These are phyloP conservation scores for Drechslerella stenobrocha DNA, from an alignment of 2,329 filamentous ascomycete species.

Conservation along the genomic window DNA sequence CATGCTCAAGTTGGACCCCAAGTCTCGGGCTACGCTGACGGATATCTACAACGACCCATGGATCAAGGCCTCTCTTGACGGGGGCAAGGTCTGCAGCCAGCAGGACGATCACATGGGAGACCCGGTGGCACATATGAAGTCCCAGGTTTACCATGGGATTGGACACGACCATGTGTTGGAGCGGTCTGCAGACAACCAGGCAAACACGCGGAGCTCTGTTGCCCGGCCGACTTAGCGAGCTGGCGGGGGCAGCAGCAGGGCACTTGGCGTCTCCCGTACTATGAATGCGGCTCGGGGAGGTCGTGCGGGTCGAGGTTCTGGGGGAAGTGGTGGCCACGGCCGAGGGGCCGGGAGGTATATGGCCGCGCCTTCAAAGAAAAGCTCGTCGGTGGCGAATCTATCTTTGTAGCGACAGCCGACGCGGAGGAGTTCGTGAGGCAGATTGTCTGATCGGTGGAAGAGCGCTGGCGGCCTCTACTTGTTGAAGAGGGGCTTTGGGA, in stretches of 20 bases:
- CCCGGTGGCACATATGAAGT: slow-evolving; percentile 55
- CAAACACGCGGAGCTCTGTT: slow-evolving; percentile 96
- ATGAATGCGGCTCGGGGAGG: not conserved
- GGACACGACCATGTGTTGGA: slow-evolving; percentile 86
- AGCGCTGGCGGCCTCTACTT: slow-evolving; percentile 8
- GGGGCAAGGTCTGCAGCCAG: slow-evolving; percentile 71
- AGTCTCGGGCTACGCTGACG: slow-evolving; percentile 76
- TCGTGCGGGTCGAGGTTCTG: slow-evolving; percentile 10
- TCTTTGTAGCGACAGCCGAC: not conserved
- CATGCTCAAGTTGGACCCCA: slow-evolving; percentile 89
- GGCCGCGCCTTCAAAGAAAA: not conserved
- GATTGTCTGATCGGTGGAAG: slow-evolving; percentile 9
- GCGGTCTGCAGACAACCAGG: slow-evolving; percentile 79
- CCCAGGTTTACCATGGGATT: slow-evolving; percentile 70
- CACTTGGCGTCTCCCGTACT: not conserved
- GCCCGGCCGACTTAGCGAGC: slow-evolving; percentile 47
- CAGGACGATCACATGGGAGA: slow-evolving; percentile 58
- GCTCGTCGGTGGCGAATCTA: not conserved
- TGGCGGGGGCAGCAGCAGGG: not conserved
- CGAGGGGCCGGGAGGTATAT: not conserved
- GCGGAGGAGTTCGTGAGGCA: slow-evolving; percentile 6
- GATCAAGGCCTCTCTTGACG: slow-evolving; percentile 73
- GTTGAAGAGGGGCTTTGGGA: slow-evolving; percentile 16
- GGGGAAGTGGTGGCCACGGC: not conserved
- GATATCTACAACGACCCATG: slow-evolving; percentile 87